These are phyloP conservation scores for Setaria viridis DNA, from an alignment of 202 grass and related monocot genomes.

Conservation along the genomic window DNA sequence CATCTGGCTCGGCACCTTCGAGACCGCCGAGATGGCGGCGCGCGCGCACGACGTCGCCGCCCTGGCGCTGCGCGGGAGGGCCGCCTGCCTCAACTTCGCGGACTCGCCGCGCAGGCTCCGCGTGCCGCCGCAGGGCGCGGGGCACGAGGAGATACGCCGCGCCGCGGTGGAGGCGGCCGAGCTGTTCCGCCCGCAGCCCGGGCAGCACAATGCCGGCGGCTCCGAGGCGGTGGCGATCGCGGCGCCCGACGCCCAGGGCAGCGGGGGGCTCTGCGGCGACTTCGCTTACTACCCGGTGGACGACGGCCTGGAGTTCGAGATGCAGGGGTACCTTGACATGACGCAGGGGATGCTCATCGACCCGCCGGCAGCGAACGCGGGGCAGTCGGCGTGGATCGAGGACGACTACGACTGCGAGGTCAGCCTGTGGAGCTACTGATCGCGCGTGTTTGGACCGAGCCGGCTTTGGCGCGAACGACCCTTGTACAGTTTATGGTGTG, in stretches of 20 bases:
- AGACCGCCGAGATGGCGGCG: slow-evolving; percentile 79
- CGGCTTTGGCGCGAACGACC: neutral
- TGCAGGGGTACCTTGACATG: slow-evolving; percentile 81
- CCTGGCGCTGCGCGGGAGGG: slow-evolving; percentile 62
- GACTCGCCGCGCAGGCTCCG: slow-evolving; percentile 62
- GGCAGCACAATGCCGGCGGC: neutral
- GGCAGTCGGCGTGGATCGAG: slow-evolving; percentile 34
- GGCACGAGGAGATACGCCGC: slow-evolving; percentile 60
- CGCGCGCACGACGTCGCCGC: slow-evolving; percentile 84
- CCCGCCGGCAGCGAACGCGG: slow-evolving; percentile 34
- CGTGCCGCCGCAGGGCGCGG: slow-evolving; percentile 51
- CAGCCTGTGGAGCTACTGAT: slow-evolving; percentile 75
- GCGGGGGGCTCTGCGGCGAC: neutral
- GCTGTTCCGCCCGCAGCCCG: slow-evolving; percentile 49
- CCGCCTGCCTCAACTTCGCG: slow-evolving; percentile 81
- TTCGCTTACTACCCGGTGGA: slow-evolving; percentile 43
- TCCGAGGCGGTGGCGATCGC: neutral
- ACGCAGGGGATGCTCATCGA: slow-evolving; percentile 75
- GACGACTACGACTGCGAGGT: slow-evolving; percentile 54
- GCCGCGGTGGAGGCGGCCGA: slow-evolving; percentile 66
- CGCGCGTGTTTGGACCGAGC: neutral
- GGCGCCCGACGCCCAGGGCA: neutral
- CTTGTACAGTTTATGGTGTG: slow-evolving; percentile 37
- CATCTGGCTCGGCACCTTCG: slow-evolving; percentile 82
- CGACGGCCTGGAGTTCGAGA: slow-evolving; percentile 62